Evolutionary conservation across 176 grass and related monocot genomes (phyloP).

Genomic region (Saccharum spontaneum): DNA sequence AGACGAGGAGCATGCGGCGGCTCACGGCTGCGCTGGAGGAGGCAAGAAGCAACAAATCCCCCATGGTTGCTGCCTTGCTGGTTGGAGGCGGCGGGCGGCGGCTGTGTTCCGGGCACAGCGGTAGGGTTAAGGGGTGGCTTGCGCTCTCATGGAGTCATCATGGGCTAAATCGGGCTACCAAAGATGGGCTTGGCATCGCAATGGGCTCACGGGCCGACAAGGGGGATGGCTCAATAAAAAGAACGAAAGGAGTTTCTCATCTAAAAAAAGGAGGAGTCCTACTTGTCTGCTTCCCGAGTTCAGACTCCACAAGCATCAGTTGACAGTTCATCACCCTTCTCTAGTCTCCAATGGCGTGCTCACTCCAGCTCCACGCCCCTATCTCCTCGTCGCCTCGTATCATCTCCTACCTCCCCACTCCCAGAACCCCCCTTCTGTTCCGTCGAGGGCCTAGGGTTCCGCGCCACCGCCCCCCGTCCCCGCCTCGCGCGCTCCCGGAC

Average conservation of each 20-base stretch:
- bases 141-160: not conserved
- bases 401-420: not conserved
- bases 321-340: not conserved
- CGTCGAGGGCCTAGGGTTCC: conserved; percentile 2
- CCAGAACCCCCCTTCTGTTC: not conserved
- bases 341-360: conserved; percentile 46
- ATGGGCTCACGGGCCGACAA: not conserved
- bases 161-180: not conserved
- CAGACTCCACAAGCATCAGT: not conserved
- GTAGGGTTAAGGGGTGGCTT: not conserved
- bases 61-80: not conserved
- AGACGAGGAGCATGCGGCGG: not conserved
- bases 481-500: conserved; percentile 36
- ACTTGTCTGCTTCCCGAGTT: no score
- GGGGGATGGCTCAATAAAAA: no score
- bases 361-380: conserved; percentile 33
- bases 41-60: not conserved
- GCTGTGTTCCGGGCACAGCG: not conserved
- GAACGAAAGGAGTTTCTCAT: no score
- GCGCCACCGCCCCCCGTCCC: not conserved
- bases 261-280: no score
- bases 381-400: conserved; percentile 11
- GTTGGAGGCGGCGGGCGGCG: not conserved
- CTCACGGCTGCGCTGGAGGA: not conserved
- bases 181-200: not conserved